Evolutionary conservation across 306 rosid genomes (phyloP).

Genomic region (Medicago truncatula): DNA sequence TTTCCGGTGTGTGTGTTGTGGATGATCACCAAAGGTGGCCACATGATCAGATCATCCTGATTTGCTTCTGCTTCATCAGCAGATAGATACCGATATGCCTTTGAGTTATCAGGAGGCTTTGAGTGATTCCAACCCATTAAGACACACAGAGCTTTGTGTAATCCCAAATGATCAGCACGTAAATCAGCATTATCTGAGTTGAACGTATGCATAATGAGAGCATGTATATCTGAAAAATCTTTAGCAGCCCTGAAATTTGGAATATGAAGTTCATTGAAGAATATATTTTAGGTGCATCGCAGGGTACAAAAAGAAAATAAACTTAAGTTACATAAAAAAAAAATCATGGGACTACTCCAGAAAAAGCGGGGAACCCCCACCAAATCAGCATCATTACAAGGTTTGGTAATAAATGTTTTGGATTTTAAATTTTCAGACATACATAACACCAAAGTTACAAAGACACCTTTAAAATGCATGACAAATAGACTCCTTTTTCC

Average conservation of each 20-base stretch:
- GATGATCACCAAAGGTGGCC: conserved; percentile 98
- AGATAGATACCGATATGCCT: conserved; percentile 79
- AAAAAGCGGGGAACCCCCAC: conserved; percentile 12
- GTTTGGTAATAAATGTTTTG: background rate
- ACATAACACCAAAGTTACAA: conserved; percentile 1
- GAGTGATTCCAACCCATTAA: conserved; percentile 96
- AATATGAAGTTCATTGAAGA: conserved; percentile 71
- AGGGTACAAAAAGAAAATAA: background rate
- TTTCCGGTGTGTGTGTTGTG: conserved; percentile 92
- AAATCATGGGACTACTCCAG: background rate
- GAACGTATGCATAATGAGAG: conserved; percentile 93
- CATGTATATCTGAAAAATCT: conserved; percentile 91
- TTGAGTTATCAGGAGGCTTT: conserved; percentile 88
- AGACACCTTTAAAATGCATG: conserved; percentile 23
- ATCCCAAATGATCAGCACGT: conserved; percentile 91
- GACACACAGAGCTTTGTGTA: conserved; percentile 94
- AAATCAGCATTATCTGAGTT: conserved; percentile 73
- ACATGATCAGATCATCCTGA: conserved; percentile 90
- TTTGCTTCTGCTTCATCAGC: conserved; percentile 95
- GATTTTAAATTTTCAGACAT: conserved; percentile 22
- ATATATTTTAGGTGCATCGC: conserved; percentile 53
- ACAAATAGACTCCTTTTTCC: conserved; percentile 26
- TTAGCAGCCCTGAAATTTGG: conserved; percentile 92
- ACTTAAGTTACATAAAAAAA: conserved; percentile 21
- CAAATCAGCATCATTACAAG: conserved; percentile 16